Evolutionary conservation across 768 basidiomycete species (phyloP).

Genomic region (Boletus reticulatus): DNA sequence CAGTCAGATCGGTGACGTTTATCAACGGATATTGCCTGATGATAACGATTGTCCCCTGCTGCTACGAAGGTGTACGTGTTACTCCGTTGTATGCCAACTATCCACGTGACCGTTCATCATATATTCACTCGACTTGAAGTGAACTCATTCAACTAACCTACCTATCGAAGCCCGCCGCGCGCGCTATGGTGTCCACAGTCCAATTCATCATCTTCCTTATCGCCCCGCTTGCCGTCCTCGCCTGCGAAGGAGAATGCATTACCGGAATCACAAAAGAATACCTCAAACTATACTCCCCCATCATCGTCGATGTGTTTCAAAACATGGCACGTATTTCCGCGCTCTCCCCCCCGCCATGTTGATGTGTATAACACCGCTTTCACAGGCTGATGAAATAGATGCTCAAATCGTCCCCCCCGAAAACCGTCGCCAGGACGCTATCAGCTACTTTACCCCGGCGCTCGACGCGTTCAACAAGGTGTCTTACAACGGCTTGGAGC

Average conservation of each 20-base stretch:
- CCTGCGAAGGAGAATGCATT: conserved; percentile 75
- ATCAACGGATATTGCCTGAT: not conserved
- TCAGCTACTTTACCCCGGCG: conserved; percentile 46
- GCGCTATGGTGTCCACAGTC: conserved; percentile 19
- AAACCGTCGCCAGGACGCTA: conserved; percentile 21
- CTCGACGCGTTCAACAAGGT: conserved; percentile 42
- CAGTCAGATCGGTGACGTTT: not conserved
- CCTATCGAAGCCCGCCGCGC: conserved; percentile 8
- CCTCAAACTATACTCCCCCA: conserved; percentile 45
- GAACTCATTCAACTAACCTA: conserved; percentile 1
- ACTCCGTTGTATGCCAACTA: conserved; percentile 4
- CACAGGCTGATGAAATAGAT: conserved; percentile 38
- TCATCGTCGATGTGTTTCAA: conserved; percentile 38
- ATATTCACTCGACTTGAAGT: not conserved
- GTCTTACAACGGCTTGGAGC: conserved; percentile 45
- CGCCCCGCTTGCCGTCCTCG: conserved; percentile 40
- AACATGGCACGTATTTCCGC: conserved; percentile 40
- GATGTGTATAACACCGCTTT: not conserved
- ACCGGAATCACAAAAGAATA: conserved; percentile 55
- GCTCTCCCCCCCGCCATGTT: no score
- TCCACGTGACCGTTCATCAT: conserved; percentile 19
- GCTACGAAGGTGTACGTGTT: no score
- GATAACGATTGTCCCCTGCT: not conserved
- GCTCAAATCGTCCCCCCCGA: conserved; percentile 30
- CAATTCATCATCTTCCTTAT: conserved; percentile 25